phyloP scores from a whole-genome alignment of 164 flowering plant species.

The Berberis vulgaris region DNA sequence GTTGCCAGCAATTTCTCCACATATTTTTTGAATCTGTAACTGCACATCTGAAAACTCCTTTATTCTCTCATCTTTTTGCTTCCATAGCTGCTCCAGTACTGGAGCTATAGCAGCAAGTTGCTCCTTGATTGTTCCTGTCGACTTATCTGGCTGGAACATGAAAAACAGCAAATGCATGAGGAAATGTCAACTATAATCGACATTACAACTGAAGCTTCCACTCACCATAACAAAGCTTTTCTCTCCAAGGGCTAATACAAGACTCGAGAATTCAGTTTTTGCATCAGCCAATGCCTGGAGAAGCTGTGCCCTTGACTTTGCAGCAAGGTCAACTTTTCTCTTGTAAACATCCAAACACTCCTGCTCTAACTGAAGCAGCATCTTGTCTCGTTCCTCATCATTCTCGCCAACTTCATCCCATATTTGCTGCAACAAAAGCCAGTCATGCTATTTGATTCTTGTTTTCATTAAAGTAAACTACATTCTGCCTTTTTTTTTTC shows the following conservation, averaged over 20 bases:
- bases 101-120: conserved; percentile 86
- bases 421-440: conserved; percentile 51
- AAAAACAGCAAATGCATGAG: neutral
- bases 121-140: conserved; percentile 80
- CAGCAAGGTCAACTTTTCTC: conserved; percentile 88
- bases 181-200: neutral
- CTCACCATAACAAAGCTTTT: conserved; percentile 57
- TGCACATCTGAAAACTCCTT: conserved; percentile 71
- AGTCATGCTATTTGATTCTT: neutral
- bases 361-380: conserved; percentile 89
- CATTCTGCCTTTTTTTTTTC: neutral
- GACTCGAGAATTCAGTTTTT: conserved; percentile 56
- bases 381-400: conserved; percentile 81
- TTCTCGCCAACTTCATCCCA: conserved; percentile 99
- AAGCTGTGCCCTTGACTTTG: conserved; percentile 72
- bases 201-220: conserved; percentile 3
- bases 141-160: conserved; percentile 54
- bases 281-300: conserved; percentile 80
- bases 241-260: conserved; percentile 82
- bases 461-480: too few relatives aligned
- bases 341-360: conserved; percentile 96
- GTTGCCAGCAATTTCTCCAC: conserved; percentile 78
- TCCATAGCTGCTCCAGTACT: conserved; percentile 56
- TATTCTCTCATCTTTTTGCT: conserved; percentile 66
- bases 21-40: conserved; percentile 71